Base-by-base conservation (phyloP, 345 rosid species). In the Populus simonii region DNA sequence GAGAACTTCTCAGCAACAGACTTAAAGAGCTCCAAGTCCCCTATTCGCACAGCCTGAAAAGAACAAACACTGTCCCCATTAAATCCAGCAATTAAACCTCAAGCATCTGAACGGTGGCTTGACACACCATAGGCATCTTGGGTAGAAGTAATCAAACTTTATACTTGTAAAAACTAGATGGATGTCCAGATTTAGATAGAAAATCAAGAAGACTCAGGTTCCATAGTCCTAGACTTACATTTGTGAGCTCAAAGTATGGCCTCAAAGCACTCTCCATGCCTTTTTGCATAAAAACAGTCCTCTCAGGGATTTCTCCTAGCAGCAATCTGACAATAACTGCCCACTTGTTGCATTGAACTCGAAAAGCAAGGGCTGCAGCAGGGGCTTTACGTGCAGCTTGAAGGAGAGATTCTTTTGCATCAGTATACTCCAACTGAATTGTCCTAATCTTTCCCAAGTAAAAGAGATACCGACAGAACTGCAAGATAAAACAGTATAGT, bases 311-410 rank as follows among this genome's bases (percentile, higher is more conserved):
- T 80, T 94, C 97, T 53, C 97, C 97, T 76, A 94, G 85, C 71
- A 94, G 78, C 57, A 92, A 83, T 22, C 93, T 87, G 76, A 94
- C 96, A 70, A 94, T 66, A 29, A 91, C 63, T 7, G 98, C 95
- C 98, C 98, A 94, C 78, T 91, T 92, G 81, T 92, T 91, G 74
- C 94, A 92, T 59, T 87, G 92, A 79, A 94, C 86, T 70, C 94
- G 86, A 79, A 94, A 92, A 25, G 93, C 93, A 23, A 82, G 83
- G 39, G 97, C 92, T 66, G 96, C 93, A 65, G 88, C 80, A 38
- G 96, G 93, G 39, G 94, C 97, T 86, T 91, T 94, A n/a, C 96
- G 85, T 77, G 97, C 94, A 79, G 97, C 97, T 79, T 91, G 96
- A 49, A 88, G 94, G 69, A 94, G 93, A 81, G 93, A 88, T 69